These are phyloP conservation scores for Musa balbisiana DNA, from an alignment of 202 grass and related monocot species.

Conservation along the genomic window DNA sequence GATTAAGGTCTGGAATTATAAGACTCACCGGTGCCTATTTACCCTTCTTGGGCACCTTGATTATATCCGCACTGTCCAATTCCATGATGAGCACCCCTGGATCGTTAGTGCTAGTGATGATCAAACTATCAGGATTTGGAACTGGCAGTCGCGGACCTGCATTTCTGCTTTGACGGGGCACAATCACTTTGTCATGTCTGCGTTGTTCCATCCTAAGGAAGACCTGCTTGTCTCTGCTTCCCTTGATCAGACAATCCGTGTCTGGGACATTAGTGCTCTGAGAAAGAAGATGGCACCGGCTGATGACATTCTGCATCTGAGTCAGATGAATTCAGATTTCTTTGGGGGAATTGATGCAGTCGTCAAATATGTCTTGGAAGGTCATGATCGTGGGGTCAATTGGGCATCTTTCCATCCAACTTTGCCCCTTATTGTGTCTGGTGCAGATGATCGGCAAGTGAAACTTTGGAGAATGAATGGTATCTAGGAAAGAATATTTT, in stretches of 20 bases:
- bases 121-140: conserved; percentile 97
- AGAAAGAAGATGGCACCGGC: conserved; percentile 96
- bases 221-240: conserved; percentile 94
- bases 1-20: conserved; percentile 99
- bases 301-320: conserved; percentile 83
- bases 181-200: conserved; percentile 97
- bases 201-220: conserved; percentile 92
- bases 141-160: conserved; percentile 97
- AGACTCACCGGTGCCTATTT: conserved; percentile 91
- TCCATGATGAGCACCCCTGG: conserved; percentile 93
- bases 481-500: conserved; percentile 17
- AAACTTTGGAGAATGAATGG: conserved; percentile 99
- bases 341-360: conserved; percentile 92
- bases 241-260: conserved; percentile 88
- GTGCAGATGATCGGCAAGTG: conserved; percentile 96
- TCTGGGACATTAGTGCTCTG: conserved; percentile 88
- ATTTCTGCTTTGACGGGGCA: conserved; percentile 90
- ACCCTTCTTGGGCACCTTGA: conserved; percentile 95
- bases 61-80: conserved; percentile 92
- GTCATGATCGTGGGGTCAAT: conserved; percentile 93
- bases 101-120: conserved; percentile 93
- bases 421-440: conserved; percentile 87
- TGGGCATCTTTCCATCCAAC: conserved; percentile 92
- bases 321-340: conserved; percentile 97
- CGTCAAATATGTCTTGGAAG: conserved; percentile 96